Evolutionary conservation across 2,329 filamentous ascomycete species (phyloP).

Genomic region (Myriosclerotinia scirpicola): DNA sequence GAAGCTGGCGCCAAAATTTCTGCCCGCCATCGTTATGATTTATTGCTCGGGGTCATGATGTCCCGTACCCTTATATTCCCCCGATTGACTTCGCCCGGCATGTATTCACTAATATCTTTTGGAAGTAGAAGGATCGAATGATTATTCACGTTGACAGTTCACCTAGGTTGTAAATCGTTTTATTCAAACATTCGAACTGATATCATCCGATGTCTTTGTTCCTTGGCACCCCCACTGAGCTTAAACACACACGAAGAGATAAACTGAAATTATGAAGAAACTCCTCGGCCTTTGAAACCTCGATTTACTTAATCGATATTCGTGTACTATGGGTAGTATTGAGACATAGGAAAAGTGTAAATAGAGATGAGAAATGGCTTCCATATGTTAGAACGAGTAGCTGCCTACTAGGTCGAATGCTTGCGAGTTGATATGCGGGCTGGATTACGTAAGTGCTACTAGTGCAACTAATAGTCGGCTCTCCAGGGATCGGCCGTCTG

Average conservation of each 20-base stretch:
- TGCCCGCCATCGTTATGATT: conserved; percentile 13
- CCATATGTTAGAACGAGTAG: too few relatives aligned
- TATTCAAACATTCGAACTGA: neutral
- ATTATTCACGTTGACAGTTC: neutral
- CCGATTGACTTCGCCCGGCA: neutral
- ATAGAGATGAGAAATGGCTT: neutral
- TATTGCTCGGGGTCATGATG: conserved; percentile 7
- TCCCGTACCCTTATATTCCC: too few relatives aligned
- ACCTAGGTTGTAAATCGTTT: neutral
- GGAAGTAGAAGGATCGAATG: neutral
- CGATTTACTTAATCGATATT: neutral
- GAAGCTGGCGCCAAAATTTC: neutral
- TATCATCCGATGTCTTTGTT: conserved; percentile 8
- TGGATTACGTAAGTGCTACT: neutral
- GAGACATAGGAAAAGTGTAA: neutral
- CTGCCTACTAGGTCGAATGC: neutral
- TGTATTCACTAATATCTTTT: neutral
- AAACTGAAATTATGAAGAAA: neutral
- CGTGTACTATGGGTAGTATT: too few relatives aligned
- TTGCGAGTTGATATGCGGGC: neutral
- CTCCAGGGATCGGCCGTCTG: too few relatives aligned
- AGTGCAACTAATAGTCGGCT: too few relatives aligned
- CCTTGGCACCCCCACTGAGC: neutral
- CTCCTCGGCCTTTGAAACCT: neutral
- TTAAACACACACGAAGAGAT: neutral